A percentile compares a stretch with the other conserved stretches of the same genome.
These are phyloP conservation scores for Macadamia integrifolia DNA, from an alignment of 164 flowering plant genomes.

Conservation along the genomic window DNA sequence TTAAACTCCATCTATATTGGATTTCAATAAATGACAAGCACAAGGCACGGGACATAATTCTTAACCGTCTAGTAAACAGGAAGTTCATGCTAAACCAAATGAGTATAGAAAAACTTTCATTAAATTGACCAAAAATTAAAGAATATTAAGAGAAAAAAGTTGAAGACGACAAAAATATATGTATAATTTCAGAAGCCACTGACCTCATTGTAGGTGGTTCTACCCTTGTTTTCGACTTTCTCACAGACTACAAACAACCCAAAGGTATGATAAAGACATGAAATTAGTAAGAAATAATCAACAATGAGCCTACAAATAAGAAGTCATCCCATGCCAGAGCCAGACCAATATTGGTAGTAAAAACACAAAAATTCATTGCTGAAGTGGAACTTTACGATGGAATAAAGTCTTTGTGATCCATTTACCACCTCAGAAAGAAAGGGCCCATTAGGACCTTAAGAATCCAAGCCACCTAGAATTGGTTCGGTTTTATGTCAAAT, in stretches of 20 bases:
- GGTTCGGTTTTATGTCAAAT: no score
- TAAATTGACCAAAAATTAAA: no score
- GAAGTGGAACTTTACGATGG: background rate
- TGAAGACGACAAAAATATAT: background rate
- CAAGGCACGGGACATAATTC: no score
- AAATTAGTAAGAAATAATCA: background rate
- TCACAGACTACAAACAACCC: slow-evolving; percentile 51
- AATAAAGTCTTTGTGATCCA: background rate
- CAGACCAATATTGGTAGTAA: background rate
- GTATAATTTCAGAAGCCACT: slow-evolving; percentile 10
- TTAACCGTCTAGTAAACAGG: background rate
- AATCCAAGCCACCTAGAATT: no score
- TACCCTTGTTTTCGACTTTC: slow-evolving; percentile 84
- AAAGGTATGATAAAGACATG: background rate
- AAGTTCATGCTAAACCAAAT: background rate
- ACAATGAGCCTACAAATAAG: background rate
- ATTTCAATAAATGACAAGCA: no score
- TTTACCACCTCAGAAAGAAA: no score
- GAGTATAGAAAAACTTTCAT: no score
- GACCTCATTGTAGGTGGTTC: slow-evolving; percentile 88
- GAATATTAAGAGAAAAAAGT: background rate
- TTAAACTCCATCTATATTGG: no score
- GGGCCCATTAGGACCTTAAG: no score
- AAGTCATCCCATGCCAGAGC: background rate
- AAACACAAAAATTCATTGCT: background rate